Percentiles rank a stretch among this genome's conserved stretches.
Evolutionary conservation across 805 yeast species (phyloP).

Genomic region (Pichia scutulata): DNA sequence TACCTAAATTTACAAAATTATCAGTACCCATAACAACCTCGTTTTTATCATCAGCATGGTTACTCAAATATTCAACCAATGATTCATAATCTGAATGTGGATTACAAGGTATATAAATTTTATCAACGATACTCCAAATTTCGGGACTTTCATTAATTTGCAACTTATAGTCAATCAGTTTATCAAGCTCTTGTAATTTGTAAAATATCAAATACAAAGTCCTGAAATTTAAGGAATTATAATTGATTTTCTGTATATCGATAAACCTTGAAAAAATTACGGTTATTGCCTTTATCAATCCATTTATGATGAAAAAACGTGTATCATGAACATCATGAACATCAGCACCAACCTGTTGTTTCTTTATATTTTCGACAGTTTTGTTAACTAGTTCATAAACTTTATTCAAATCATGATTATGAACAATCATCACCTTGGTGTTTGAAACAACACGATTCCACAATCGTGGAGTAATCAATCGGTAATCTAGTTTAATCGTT

Average conservation of each 20-base stretch:
- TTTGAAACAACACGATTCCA: background rate
- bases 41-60: background rate
- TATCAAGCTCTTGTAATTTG: background rate
- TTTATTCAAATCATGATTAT: background rate
- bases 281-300: constrained; percentile 19
- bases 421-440: background rate
- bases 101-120: constrained; percentile 8
- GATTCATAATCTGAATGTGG: background rate
- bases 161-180: constrained; percentile 2
- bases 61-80: constrained; percentile 2
- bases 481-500: background rate
- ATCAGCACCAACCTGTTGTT: background rate
- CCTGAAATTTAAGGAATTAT: constrained; percentile 13
- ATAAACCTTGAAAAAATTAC: constrained; percentile 18
- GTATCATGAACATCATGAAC: background rate
- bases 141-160: constrained; percentile 19
- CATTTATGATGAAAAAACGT: constrained; percentile 16
- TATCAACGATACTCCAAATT: constrained; percentile 7
- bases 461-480: background rate
- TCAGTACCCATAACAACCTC: background rate
- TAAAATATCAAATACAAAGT: constrained; percentile 9
- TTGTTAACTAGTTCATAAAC: background rate
- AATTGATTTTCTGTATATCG: background rate
- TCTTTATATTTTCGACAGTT: background rate
- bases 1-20: background rate